A percentile compares a stretch with the other conserved stretches of the same genome.
Evolutionary conservation across 2,329 filamentous ascomycete genomes (phyloP).

Genomic region (Phaeoacremonium minimum): DNA sequence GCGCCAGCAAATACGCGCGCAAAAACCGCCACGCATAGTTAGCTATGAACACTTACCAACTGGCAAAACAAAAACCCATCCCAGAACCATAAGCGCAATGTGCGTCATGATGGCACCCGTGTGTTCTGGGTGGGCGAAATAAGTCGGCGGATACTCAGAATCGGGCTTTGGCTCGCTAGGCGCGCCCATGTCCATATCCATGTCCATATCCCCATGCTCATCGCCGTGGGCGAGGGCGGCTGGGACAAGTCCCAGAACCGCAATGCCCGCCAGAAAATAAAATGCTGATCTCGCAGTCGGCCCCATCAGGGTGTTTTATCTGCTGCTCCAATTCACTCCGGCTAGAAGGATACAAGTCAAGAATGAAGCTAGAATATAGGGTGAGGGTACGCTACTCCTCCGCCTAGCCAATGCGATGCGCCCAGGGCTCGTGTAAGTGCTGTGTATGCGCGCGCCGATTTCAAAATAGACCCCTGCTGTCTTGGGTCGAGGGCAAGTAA

Average conservation of each 20-base stretch:
- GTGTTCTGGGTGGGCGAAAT: slow-evolving; percentile 33
- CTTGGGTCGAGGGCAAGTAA: too few species aligned
- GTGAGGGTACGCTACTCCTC: too few species aligned
- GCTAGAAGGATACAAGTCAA: too few species aligned
- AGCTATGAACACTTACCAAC: slow-evolving; percentile 61
- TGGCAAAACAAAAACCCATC: slow-evolving; percentile 67
- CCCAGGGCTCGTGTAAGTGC: too few species aligned
- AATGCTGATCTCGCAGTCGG: slow-evolving; percentile 15
- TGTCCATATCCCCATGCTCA: slow-evolving; percentile 20
- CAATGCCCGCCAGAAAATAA: slow-evolving; percentile 18
- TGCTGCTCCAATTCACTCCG: too few species aligned
- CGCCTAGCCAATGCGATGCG: too few species aligned
- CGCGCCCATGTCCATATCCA: slow-evolving; percentile 23
- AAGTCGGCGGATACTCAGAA: slow-evolving; percentile 24
- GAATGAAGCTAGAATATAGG: too few species aligned
- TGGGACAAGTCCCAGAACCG: slow-evolving; percentile 23
- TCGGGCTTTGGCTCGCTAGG: slow-evolving; percentile 17
- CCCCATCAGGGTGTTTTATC: too few species aligned
- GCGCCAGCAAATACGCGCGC: background rate
- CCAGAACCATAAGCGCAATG: slow-evolving; percentile 62
- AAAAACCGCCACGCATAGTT: too few species aligned
- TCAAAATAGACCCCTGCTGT: too few species aligned
- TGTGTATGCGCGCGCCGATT: too few species aligned
- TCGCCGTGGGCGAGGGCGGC: slow-evolving; percentile 24
- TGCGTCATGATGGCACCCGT: slow-evolving; percentile 45